Percentiles rank a stretch among this genome's conserved stretches.
Conservation (phyloP, 1,284 basidiomycete genomes). For the Puccinia hordei region DNA sequence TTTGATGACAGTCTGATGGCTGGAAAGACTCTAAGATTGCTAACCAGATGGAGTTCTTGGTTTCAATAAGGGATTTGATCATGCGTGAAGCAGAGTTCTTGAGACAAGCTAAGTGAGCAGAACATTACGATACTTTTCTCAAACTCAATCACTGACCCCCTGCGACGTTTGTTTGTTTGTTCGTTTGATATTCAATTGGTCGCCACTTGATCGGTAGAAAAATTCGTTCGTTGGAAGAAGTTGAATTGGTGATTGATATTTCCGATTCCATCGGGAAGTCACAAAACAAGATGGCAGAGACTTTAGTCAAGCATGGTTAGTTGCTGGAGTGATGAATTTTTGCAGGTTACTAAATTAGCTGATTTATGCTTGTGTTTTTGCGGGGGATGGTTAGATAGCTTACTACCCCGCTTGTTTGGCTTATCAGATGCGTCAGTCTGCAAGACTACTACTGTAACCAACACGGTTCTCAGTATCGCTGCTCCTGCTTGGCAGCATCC, state of each 20-base stretch:
- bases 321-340: not conserved
- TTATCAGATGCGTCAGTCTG: slow-evolving; percentile 46
- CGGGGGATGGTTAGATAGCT: slow-evolving; percentile 15
- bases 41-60: slow-evolving; percentile 24
- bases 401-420: slow-evolving; percentile 35
- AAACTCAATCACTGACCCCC: not conserved
- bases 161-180: too few relatives aligned
- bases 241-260: slow-evolving; percentile 41
- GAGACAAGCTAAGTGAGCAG: slow-evolving; percentile 45
- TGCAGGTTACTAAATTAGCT: not conserved
- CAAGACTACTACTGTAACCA: slow-evolving; percentile 28
- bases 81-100: slow-evolving; percentile 35
- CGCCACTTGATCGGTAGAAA: slow-evolving; percentile 22
- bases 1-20: not conserved
- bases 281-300: not conserved
- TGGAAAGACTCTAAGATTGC: slow-evolving; percentile 30
- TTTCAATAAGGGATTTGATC: slow-evolving; percentile 27
- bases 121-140: too few relatives aligned
- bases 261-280: slow-evolving; percentile 15
- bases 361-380: not conserved
- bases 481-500: slow-evolving; percentile 39
- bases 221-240: slow-evolving; percentile 33
- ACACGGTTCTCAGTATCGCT: slow-evolving; percentile 28
- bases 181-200: too few relatives aligned
- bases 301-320: slow-evolving; percentile 6